Evolutionary conservation across 2,329 filamentous ascomycete species (phyloP).

Genomic region (Pseudogymnoascus sp.): DNA sequence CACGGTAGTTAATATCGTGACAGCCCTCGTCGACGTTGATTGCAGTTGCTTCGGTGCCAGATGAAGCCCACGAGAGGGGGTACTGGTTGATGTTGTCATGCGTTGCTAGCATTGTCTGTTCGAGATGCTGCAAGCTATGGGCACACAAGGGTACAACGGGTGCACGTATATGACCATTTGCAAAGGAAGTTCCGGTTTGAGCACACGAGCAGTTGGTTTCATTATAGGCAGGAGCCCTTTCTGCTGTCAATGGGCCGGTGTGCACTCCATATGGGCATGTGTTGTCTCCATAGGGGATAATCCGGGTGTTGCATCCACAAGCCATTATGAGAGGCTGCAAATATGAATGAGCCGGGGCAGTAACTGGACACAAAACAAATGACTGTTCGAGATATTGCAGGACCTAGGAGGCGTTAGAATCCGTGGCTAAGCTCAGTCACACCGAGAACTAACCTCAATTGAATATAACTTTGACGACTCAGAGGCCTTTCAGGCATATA

Average conservation of each 20-base stretch:
- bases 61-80: background rate
- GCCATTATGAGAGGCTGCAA: background rate
- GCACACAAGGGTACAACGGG: background rate
- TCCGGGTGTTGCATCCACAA: background rate
- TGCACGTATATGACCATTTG: background rate
- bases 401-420: background rate
- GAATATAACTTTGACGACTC: background rate
- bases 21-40: constrained; percentile 1
- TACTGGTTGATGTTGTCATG: background rate
- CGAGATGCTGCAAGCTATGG: background rate
- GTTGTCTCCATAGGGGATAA: background rate
- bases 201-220: background rate
- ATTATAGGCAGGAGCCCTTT: background rate
- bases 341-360: background rate
- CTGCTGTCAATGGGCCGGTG: background rate
- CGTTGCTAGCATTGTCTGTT: background rate
- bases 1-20: background rate
- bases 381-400: background rate
- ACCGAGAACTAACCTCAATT: background rate
- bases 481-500: background rate
- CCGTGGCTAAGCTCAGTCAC: background rate
- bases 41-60: background rate
- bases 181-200: background rate
- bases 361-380: background rate
- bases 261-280: background rate